Conservation (phyloP, 2,329 filamentous ascomycete species). For the Cercospora berteroae region DNA sequence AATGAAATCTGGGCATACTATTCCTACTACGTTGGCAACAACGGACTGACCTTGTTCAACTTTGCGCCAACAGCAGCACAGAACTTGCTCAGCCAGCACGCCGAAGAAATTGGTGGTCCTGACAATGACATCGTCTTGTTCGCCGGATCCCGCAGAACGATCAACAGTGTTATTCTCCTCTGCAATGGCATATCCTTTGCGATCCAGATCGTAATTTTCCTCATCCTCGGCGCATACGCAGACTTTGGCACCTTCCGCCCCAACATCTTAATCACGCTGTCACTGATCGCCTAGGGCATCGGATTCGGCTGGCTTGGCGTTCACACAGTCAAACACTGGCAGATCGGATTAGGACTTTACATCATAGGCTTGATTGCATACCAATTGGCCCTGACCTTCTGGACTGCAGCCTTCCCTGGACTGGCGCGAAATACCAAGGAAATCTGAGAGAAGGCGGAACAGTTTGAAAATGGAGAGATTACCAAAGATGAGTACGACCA, state of each 20-base stretch:
- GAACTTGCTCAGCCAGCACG: conserved; percentile 62
- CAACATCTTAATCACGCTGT: conserved; percentile 61
- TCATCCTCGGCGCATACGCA: conserved; percentile 54
- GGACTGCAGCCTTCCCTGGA: conserved; percentile 63
- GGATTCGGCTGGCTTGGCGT: conserved; percentile 68
- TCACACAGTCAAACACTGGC: conserved; percentile 60
- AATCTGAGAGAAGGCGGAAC: conserved; percentile 51
- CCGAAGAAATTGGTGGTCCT: conserved; percentile 41
- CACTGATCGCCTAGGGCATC: conserved; percentile 60
- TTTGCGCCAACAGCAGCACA: conserved; percentile 65
- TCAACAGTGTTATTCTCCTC: conserved; percentile 64
- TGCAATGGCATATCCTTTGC: conserved; percentile 68
- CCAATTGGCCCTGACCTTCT: conserved; percentile 66
- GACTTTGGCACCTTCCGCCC: conserved; percentile 66
- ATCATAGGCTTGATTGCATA: conserved; percentile 66
- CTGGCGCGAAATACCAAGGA: conserved; percentile 55
- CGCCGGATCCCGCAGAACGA: conserved; percentile 56
- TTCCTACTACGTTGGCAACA: conserved; percentile 65
- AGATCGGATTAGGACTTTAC: conserved; percentile 60
- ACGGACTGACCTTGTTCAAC: conserved; percentile 62
- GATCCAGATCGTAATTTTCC: conserved; percentile 59
- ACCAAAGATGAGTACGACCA: conserved; percentile 60
- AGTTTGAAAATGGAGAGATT: conserved; percentile 54
- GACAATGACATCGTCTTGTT: conserved; percentile 55
- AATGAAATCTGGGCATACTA: conserved; percentile 51